These are phyloP conservation scores for Pseudogymnoascus sp. DNA, from an alignment of 2,329 filamentous ascomycete species.

Conservation along the genomic window DNA sequence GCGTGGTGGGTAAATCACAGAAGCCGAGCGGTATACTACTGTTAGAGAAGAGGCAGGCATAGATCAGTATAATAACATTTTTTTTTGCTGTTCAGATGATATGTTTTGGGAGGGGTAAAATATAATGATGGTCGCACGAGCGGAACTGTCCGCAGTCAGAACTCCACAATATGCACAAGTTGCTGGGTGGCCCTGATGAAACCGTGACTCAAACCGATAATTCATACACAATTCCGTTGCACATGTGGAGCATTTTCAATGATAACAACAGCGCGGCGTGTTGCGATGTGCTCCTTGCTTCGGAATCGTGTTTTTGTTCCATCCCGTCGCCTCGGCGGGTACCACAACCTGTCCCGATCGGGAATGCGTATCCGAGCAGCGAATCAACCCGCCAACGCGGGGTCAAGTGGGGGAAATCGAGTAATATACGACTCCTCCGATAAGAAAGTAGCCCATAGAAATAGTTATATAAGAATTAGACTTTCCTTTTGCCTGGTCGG, in stretches of 20 bases:
- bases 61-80: neutral
- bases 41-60: constrained; percentile 33
- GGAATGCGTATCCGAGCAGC: neutral
- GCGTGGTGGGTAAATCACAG: constrained; percentile 40
- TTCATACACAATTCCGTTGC: neutral
- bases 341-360: constrained; percentile 2
- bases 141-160: neutral
- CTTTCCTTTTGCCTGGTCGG: neutral
- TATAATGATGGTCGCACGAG: neutral
- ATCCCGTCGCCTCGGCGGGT: neutral
- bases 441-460: constrained; percentile 4
- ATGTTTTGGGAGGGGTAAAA: neutral
- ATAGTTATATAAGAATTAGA: constrained; percentile 4
- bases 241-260: neutral
- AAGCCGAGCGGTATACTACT: constrained; percentile 40
- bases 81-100: neutral
- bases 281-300: neutral
- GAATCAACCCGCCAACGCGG: constrained; percentile 1
- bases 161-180: neutral
- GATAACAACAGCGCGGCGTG: neutral
- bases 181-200: neutral
- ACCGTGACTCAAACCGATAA: neutral
- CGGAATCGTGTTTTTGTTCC: neutral
- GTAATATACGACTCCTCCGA: constrained; percentile 7
- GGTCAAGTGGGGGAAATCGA: constrained; percentile 7